A percentile compares a stretch with the other conserved stretches of the same genome.
These are phyloP conservation scores for Spathaspora arborariae DNA, from an alignment of 805 yeast genomes.

Conservation along the genomic window DNA sequence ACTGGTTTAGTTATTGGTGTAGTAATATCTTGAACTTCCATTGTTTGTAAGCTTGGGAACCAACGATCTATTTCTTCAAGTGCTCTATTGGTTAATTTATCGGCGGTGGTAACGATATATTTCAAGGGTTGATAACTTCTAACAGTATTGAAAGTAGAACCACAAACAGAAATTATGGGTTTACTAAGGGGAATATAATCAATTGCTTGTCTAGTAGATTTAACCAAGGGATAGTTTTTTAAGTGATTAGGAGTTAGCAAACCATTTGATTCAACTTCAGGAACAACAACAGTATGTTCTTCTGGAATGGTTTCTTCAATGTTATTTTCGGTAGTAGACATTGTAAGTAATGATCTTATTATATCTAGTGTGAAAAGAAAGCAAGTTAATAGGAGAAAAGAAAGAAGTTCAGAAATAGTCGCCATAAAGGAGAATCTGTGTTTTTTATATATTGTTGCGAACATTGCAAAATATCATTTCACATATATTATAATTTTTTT, in stretches of 20 bases:
- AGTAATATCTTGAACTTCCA: slow-evolving; percentile 46
- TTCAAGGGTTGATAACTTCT: slow-evolving; percentile 32
- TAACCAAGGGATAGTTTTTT: slow-evolving; percentile 46
- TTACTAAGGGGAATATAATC: slow-evolving; percentile 35
- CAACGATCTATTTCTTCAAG: slow-evolving; percentile 53
- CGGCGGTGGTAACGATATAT: slow-evolving; percentile 50
- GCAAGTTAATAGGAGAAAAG: slow-evolving; percentile 9
- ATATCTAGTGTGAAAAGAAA: slow-evolving; percentile 8
- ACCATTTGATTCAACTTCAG: background rate
- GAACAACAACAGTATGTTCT: background rate
- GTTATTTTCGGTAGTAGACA: slow-evolving; percentile 2
- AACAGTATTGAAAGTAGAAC: slow-evolving; percentile 20
- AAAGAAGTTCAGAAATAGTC: slow-evolving; percentile 5
- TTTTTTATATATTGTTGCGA: background rate
- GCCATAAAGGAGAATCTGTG: slow-evolving; percentile 5
- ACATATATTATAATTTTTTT: too few relatives aligned
- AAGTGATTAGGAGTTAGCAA: slow-evolving; percentile 25
- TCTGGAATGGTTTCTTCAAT: background rate
- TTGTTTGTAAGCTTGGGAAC: slow-evolving; percentile 57
- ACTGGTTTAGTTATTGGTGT: slow-evolving; percentile 52
- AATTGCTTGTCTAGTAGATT: slow-evolving; percentile 33
- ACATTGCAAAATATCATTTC: background rate
- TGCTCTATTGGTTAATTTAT: slow-evolving; percentile 47
- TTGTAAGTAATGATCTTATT: slow-evolving; percentile 2
- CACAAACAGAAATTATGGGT: slow-evolving; percentile 24